Evolutionary conservation across 1,284 basidiomycete species (phyloP), one percentile per base, ranked within the genome.

Genomic region (Cryptococcus sp.): DNA sequence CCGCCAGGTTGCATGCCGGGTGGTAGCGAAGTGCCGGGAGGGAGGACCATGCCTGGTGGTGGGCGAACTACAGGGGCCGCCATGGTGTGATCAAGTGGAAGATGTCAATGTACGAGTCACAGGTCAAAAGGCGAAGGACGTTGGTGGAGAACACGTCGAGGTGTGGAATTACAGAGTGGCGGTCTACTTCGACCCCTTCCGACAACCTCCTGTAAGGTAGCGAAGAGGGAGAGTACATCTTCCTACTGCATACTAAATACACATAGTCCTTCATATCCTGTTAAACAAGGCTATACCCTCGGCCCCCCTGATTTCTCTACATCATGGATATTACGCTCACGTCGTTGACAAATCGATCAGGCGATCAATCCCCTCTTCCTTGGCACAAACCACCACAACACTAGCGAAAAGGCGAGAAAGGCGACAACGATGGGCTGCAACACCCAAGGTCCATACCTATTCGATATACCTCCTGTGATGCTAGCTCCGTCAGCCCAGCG

Each of bases 361-460:
- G n/a, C n/a, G 28, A 47, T 44, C 45, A 33, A 33, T n/a, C 50
- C 44, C 19, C 33, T 45, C 11, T 36, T 36, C n/a, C 48, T 21
- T 3, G 47, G 47, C 9, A 64, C 59, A 14, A 59, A 46, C 34
- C 52, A 51, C 69, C 69, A 71, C 25, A 67, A 36, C 2, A 62
- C 32, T 3, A 68, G 34, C 22, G 59, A 64, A 10, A 52, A 32
- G 10, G 35, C 61, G 32, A 67, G 36, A 33, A 71, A 52, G 3
- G 63, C 61, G 18, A 69, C 43, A 47, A 66, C 56, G 45, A 71
- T 53, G 7, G 69, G 69, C 48, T 71, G 69, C 11, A 71, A 46
- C 26, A 67, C 58, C 69, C 69, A 71, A 2, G 65, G 60, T 21
- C 69, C 69, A 40, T 66, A 58, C 51, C 46, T 45, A 40, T 69